These are phyloP conservation scores for Salix suchowensis DNA, from an alignment of 345 rosid species.

Conservation along the genomic window DNA sequence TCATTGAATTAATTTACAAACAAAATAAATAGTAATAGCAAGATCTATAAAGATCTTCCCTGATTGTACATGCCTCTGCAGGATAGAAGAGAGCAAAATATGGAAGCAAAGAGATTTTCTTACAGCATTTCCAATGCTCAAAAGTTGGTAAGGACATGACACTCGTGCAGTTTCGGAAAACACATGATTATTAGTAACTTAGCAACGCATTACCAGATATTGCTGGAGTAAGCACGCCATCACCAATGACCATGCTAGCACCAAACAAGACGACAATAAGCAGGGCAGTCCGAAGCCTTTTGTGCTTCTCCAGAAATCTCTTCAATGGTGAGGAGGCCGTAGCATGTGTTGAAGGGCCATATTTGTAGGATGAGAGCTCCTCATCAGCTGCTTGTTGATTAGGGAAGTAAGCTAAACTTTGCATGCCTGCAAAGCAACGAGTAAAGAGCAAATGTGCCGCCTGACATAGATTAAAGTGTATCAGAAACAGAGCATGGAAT, in stretches of 20 bases:
- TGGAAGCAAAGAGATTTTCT: background rate
- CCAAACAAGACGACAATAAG: constrained; percentile 72
- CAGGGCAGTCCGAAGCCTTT: constrained; percentile 57
- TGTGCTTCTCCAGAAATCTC: constrained; percentile 77
- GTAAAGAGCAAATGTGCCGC: constrained; percentile 89
- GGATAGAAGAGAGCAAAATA: background rate
- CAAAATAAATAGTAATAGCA: background rate
- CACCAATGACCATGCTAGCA: constrained; percentile 90
- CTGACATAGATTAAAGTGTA: constrained; percentile 37
- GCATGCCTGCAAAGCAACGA: constrained; percentile 86
- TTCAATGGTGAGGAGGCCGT: constrained; percentile 45
- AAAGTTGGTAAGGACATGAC: background rate
- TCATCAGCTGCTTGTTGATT: constrained; percentile 98
- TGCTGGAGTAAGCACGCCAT: constrained; percentile 87
- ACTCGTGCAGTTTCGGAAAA: background rate
- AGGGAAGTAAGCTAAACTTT: constrained; percentile 78
- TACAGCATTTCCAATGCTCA: background rate
- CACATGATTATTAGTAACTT: background rate
- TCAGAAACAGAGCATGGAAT: constrained; percentile 7
- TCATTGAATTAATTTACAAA: background rate
- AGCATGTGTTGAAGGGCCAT: constrained; percentile 44
- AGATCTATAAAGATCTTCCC: background rate
- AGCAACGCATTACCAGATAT: constrained; percentile 54
- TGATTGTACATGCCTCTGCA: background rate
- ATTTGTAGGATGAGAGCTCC: constrained; percentile 81